Evolutionary conservation across 1,139 yeast genomes (phyloP), one percentile per base, ranked within the genome.

Genomic region (Meyerozyma smithsonii): DNA sequence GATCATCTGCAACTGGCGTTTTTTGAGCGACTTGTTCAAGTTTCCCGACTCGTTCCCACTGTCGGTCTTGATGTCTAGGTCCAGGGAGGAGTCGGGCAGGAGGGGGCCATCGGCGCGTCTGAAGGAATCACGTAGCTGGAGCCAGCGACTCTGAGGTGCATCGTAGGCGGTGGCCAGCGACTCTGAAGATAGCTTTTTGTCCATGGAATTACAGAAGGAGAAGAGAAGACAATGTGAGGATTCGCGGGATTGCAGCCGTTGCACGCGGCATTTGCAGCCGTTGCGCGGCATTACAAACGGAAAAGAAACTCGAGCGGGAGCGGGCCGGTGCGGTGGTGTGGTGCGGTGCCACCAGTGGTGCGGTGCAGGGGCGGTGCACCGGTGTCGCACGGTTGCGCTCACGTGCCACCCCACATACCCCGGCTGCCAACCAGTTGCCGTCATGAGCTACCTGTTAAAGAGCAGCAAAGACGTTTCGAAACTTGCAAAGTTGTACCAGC

Each of bases 1-100:
- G 33, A 65, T 66, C 67, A 64, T 62, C 48, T 59, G 65, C 14
- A 64, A 45, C 44, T 65, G 69, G 40, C 69, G 49, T 39, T 64
- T 62, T 34, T 61, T 63, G 36, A 64, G 55, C 14, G 55, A 55
- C 41, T 61, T 61, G 36, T 59, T 56, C 15, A 63, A 48, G n/a
- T 51, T 44, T 5, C 43, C 43, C 21, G 11, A 30, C 23, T n/a
- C 19, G n/a, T 23, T 23, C n/a, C 30, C 21, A 15, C 19, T 24
- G n/a, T 23, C 25, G n/a, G n/a, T 17, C n/a, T 17, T 18, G 1
- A 40, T 36, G 18, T 39, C 42, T 14, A 40, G 28, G 26, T 37
- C 44, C 8, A 35, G 14, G 10, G 32, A 12, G 5, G 24, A 21
- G 10, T 26, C 25, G 10, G n/a, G 19, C 32, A 7, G 18, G 34